Base-by-base conservation (phyloP, 768 basidiomycete species). In the Pleurotus citrinopileatus region DNA sequence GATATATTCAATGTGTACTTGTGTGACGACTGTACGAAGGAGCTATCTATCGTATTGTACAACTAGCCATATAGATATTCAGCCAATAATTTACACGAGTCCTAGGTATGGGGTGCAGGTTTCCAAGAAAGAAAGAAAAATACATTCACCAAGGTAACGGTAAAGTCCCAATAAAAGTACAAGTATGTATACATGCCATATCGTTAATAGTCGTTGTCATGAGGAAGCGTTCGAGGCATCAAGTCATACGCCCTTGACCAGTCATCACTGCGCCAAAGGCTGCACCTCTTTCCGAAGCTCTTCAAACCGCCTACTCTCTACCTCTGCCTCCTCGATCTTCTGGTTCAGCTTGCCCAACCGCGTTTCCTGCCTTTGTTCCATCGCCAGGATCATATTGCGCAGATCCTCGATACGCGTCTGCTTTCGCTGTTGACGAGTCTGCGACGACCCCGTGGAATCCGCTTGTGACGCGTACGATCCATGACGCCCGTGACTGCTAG, bases 321-420 rank as follows among this genome's bases (percentile, higher is more conserved):
- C 67, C 61, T 86, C 83, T 1, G 87, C 89, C 22, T 74, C 74
- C 61, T 81, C 78, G 15, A 88, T 70, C 23, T 75, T 80, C 63
- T 84, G 84, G 10, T 70, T 60, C 22, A 91, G 67, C 64, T 81
- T 82, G 36, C 80, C 81, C 58, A 89, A 84, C 28, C 86, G 76
- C 13, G 67, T 68, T 55, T 86, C 78, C 56, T 89, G 71, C 53
- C 86, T 77, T 61, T 89, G 82, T 55, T 89, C 86, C 84, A 91
- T 89, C 0, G 89, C 89, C 13, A 89, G 70, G 15, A 91, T 78
- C 19, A 89, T 68, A 57, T 86, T 66, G 29, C 84, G 78, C 3
- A 89, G 75, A 55, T 88, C 83, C 59, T 89, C 87, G 26, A 90
- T 76, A 54, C 87, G 82, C 2, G 83, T 79, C 3, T 79, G 63